phyloP scores from a whole-genome alignment of 441 rosid species.

The Mallotus japonicus region DNA sequence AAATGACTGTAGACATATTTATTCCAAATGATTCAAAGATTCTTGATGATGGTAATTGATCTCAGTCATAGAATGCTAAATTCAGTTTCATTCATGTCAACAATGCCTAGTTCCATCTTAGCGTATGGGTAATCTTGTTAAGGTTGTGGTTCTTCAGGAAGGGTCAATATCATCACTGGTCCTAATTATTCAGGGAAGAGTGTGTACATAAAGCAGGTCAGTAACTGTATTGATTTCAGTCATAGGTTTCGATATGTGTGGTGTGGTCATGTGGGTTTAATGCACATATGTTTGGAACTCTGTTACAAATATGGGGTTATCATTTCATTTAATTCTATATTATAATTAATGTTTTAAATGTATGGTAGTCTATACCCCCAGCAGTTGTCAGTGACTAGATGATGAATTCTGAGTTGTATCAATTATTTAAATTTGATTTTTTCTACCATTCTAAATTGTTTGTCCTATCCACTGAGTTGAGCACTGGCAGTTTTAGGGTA shows the following conservation, averaged over 20 bases:
- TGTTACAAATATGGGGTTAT: too few relatives aligned
- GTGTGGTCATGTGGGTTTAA: neutral
- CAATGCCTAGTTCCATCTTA: conserved; percentile 17
- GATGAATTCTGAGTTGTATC: neutral
- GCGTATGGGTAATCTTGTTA: conserved; percentile 19
- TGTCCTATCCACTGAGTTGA: neutral
- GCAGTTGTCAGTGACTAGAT: neutral
- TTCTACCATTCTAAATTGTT: neutral
- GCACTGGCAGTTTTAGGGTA: neutral
- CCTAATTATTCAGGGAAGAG: conserved; percentile 99
- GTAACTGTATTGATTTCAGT: neutral
- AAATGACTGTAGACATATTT: conserved; percentile 94
- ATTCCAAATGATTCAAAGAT: conserved; percentile 88
- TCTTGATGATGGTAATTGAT: conserved; percentile 53
- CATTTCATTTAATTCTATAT: neutral
- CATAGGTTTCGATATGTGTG: neutral
- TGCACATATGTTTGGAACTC: too few relatives aligned
- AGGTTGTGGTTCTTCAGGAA: conserved; percentile 51
- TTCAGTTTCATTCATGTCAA: conserved; percentile 15
- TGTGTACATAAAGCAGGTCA: conserved; percentile 90
- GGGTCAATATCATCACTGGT: conserved; percentile 85
- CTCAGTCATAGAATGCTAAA: conserved; percentile 14
- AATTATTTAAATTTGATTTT: neutral
- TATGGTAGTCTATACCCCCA: too few relatives aligned
- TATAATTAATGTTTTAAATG: too few relatives aligned